Base-by-base conservation (phyloP, 176 grass and related monocot species). In the Thinopyrum elongatum region DNA sequence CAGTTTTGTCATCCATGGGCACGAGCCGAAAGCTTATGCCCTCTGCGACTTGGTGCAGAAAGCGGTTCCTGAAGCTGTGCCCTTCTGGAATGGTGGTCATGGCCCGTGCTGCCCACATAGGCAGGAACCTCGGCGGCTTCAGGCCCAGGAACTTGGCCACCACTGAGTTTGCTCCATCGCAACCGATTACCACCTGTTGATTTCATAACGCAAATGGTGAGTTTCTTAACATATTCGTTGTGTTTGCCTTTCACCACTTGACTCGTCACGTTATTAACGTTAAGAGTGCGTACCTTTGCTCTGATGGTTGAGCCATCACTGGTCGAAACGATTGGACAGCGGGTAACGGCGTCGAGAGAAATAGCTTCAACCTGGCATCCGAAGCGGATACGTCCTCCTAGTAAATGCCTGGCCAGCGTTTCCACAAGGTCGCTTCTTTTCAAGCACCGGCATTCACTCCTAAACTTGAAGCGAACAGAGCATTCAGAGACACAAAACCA, bases 91-190 rank as follows among this genome's bases (percentile, higher is more conserved):
- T 19, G 33, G 12, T 76, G 14, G 82, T 34, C 64, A 67, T 17
- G 64, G 28, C 28, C 29, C 29, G 64, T 33, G 64, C 29, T 33
- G 64, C 64, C 64, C 64, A 67, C 64, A 67, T 3, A 19, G 64
- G 64, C 28, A 67, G 1, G 28, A 17, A 67, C 2, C 28, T 67
- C 15, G 74, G 25, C 6, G n/a, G 58, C 11, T 72, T 44, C 17
- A 89, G 15, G 14, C 84, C 80, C 11, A 89, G 1, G 13, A 78
- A 84, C 10, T 81, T 92, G 1, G 84, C 87, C 19, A 89, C 63
- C 39, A 89, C 66, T 7, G 91, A 92, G 23, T 92, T 84, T 17
- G 76, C 63, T 26, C 91, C 91, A 26, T 87, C 87, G 34, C 91
- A 92, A 1, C 87, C 91, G 16, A 92, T 89, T 42, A 92, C 5